Conservation (phyloP, 768 basidiomycete genomes). For the Russula dissimulans region DNA sequence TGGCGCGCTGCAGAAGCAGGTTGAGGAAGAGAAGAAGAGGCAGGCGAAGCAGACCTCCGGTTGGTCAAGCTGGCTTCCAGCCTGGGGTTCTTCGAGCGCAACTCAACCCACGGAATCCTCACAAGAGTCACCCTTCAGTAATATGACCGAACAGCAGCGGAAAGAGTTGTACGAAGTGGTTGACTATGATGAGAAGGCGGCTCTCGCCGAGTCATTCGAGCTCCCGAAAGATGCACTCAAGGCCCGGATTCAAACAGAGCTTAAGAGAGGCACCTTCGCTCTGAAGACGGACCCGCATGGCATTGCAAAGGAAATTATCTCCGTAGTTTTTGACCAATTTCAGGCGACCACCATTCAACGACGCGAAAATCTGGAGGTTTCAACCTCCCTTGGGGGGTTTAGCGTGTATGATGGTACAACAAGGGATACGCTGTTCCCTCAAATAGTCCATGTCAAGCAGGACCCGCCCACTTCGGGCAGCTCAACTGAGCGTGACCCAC, state of each 20-base stretch:
- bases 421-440: constrained; percentile 64
- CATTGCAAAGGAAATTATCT: constrained; percentile 60
- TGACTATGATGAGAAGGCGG: constrained; percentile 84
- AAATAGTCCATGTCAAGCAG: constrained; percentile 74
- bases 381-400: constrained; percentile 77
- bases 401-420: constrained; percentile 90
- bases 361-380: constrained; percentile 78
- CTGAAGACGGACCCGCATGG: constrained; percentile 69
- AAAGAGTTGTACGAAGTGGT: constrained; percentile 83
- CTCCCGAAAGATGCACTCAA: constrained; percentile 74
- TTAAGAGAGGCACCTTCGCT: constrained; percentile 82
- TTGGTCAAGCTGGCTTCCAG: constrained; percentile 61
- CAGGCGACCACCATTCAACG: constrained; percentile 77
- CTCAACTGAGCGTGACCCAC: constrained; percentile 18
- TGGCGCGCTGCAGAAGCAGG: constrained; percentile 51
- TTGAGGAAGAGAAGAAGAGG: constrained; percentile 56
- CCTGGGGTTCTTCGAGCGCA: constrained; percentile 53
- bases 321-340: constrained; percentile 80
- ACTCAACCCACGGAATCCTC: constrained; percentile 24
- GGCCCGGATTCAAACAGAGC: constrained; percentile 60
- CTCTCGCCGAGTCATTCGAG: constrained; percentile 59
- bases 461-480: constrained; percentile 1
- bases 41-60: constrained; percentile 38
- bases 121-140: constrained; percentile 50
- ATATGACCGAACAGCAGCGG: constrained; percentile 86